These are phyloP conservation scores for Aspergillus avenaceus DNA, from an alignment of 495 filamentous ascomycete genomes.

Conservation along the genomic window DNA sequence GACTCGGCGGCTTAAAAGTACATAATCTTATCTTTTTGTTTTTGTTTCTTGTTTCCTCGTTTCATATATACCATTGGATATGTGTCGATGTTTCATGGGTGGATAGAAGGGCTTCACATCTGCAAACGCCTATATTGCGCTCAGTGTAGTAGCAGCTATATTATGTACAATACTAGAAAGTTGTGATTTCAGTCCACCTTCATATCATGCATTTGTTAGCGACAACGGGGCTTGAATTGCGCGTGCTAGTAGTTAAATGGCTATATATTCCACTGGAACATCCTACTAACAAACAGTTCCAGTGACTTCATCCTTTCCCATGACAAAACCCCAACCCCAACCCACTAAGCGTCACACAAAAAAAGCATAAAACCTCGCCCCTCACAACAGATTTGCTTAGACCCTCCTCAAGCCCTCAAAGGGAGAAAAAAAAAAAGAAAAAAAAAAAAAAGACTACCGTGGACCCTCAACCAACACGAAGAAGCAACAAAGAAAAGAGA, in stretches of 20 bases:
- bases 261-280: neutral
- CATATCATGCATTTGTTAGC: neutral
- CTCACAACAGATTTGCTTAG: too few species aligned
- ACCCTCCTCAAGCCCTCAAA: too few species aligned
- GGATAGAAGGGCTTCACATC: constrained; percentile 1
- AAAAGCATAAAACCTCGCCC: too few species aligned
- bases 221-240: too few species aligned
- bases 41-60: neutral
- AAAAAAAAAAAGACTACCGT: too few species aligned
- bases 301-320: neutral
- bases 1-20: constrained; percentile 49
- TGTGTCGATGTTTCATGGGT: neutral
- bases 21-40: neutral
- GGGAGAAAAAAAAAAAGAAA: neutral
- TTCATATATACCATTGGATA: constrained; percentile 3
- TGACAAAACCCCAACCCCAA: neutral
- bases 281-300: too few species aligned
- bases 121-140: neutral
- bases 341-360: too few species aligned
- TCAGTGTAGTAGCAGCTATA: neutral
- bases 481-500: too few species aligned
- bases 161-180: constrained; percentile 5
- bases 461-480: too few species aligned
- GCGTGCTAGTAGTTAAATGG: too few species aligned
- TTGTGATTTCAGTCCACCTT: neutral